A percentile compares a stretch with the other conserved stretches of the same genome.
Evolutionary conservation across 345 rosid species (phyloP).

Genomic region (Abelmoschus esculentus): DNA sequence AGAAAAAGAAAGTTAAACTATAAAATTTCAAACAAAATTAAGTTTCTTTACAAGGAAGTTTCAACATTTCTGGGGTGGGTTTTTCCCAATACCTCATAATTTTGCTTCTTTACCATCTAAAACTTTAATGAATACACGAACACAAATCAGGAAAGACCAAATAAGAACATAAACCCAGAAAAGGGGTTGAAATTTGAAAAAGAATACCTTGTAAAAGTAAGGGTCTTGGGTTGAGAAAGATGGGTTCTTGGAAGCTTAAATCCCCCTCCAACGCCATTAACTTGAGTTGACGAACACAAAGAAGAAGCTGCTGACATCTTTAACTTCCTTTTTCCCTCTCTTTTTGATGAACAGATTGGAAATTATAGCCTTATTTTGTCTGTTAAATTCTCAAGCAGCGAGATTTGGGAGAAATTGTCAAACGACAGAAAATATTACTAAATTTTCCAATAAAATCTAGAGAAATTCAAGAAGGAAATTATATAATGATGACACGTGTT

Average conservation of each 20-base stretch:
- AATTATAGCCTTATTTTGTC: neutral
- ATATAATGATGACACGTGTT: slow-evolving; percentile 29
- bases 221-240: slow-evolving; percentile 30
- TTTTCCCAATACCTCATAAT: neutral
- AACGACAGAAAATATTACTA: neutral
- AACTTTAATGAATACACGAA: neutral
- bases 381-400: slow-evolving; percentile 6
- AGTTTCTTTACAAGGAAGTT: neutral
- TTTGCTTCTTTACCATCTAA: neutral
- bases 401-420: slow-evolving; percentile 9
- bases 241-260: slow-evolving; percentile 32
- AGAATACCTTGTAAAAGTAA: slow-evolving; percentile 35
- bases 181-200: neutral
- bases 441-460: slow-evolving; percentile 3
- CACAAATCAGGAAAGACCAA: slow-evolving; percentile 3
- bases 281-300: slow-evolving; percentile 47
- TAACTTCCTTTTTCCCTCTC: neutral
- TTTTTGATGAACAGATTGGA: neutral
- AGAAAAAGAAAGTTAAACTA: neutral
- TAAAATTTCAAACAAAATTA: slow-evolving; percentile 3
- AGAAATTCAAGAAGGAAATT: slow-evolving; percentile 11
- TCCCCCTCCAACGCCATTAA: slow-evolving; percentile 48
- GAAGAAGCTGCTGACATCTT: slow-evolving; percentile 57
- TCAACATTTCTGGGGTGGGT: slow-evolving; percentile 2
- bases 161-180: neutral